Conservation (phyloP, 306 rosid species). For the Purshia tridentata region DNA sequence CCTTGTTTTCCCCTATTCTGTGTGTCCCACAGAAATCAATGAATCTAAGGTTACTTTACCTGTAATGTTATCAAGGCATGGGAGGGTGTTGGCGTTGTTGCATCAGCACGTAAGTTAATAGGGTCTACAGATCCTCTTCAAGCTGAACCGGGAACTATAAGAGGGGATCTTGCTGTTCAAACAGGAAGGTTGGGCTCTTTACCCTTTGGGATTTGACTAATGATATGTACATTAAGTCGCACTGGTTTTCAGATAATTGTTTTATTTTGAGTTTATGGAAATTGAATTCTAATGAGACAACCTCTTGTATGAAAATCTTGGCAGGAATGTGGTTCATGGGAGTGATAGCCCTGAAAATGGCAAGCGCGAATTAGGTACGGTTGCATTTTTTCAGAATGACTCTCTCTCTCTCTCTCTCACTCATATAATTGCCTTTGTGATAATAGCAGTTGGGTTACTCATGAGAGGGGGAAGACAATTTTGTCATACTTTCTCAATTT, state of each 20-base stretch:
- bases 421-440: no score
- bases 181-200: slow-evolving; percentile 71
- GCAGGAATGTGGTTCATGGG: slow-evolving; percentile 93
- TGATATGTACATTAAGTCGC: slow-evolving; percentile 4
- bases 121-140: slow-evolving; percentile 94
- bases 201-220: slow-evolving; percentile 16
- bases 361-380: slow-evolving; percentile 79
- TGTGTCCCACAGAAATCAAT: not conserved
- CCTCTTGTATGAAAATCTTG: slow-evolving; percentile 28
- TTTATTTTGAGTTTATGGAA: slow-evolving; percentile 4
- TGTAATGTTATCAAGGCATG: slow-evolving; percentile 63
- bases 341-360: slow-evolving; percentile 99
- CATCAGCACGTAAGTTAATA: slow-evolving; percentile 92
- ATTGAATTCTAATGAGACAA: slow-evolving; percentile 18
- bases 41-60: slow-evolving; percentile 19
- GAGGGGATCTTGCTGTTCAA: slow-evolving; percentile 94
- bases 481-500: not conserved
- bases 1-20: not conserved
- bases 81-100: slow-evolving; percentile 97
- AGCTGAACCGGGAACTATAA: slow-evolving; percentile 97
- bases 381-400: not conserved
- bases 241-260: slow-evolving; percentile 5
- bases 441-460: not conserved
- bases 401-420: not conserved
- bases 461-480: not conserved